phyloP scores from a whole-genome alignment of 2,329 filamentous ascomycete genomes.

The Colletotrichum eremochloae region DNA sequence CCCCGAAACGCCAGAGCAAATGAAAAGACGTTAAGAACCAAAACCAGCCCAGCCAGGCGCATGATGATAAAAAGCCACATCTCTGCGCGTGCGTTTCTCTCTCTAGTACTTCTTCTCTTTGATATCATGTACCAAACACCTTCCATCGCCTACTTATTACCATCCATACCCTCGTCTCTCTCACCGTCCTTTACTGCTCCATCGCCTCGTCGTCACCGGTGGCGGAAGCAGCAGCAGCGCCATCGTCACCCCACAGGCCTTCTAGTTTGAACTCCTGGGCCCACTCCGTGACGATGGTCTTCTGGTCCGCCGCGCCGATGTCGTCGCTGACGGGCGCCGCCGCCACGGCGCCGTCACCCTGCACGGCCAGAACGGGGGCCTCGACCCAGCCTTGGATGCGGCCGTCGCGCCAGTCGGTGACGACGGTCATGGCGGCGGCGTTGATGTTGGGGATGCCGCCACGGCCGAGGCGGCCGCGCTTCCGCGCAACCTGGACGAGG shows the following conservation, averaged over 20 bases:
- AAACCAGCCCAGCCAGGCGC: conserved; percentile 25
- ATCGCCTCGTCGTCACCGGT: conserved; percentile 60
- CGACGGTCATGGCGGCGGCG: conserved; percentile 90
- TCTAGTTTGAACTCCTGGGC: conserved; percentile 96
- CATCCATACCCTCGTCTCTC: conserved; percentile 9
- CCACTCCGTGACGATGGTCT: conserved; percentile 93
- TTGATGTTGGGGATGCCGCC: conserved; percentile 91
- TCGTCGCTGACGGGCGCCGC: conserved; percentile 55
- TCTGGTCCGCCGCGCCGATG: conserved; percentile 73
- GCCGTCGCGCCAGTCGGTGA: conserved; percentile 97
- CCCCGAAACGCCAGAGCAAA: conserved; percentile 35
- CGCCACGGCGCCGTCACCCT: conserved; percentile 51
- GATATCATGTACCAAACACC: conserved; percentile 28
- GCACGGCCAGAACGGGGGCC: conserved; percentile 75
- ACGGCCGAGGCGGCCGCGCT: conserved; percentile 88
- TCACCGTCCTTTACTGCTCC: conserved; percentile 58
- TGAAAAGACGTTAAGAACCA: not conserved
- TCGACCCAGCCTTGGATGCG: conserved; percentile 94
- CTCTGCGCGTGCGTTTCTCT: not conserved
- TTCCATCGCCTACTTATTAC: conserved; percentile 11
- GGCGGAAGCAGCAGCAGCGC: conserved; percentile 44
- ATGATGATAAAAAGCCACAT: conserved; percentile 16
- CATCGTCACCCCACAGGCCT: conserved; percentile 82
- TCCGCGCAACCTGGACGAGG: conserved; percentile 92
- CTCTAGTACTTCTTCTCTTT: conserved; percentile 8